Evolutionary conservation across 768 basidiomycete genomes (phyloP).

Genomic region (Podaxis sp.): DNA sequence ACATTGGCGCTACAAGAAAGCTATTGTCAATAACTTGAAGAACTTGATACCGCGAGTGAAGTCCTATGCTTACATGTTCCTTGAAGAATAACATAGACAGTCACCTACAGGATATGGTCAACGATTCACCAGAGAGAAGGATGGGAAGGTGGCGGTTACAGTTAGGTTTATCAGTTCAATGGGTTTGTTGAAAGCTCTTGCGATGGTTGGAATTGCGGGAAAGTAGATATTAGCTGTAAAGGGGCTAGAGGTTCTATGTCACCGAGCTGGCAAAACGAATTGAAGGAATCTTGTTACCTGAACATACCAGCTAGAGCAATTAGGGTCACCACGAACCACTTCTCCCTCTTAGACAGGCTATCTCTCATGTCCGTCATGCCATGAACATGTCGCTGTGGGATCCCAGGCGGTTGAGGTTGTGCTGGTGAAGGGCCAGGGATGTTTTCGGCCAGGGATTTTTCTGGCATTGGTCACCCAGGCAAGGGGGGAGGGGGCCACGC

Average conservation of each 20-base stretch:
- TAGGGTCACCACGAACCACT: conserved; percentile 66
- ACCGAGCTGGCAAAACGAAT: background rate
- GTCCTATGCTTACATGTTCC: conserved; percentile 26
- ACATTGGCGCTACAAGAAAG: conserved; percentile 46
- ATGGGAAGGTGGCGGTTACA: conserved; percentile 29
- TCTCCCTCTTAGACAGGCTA: conserved; percentile 52
- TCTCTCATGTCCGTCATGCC: conserved; percentile 22
- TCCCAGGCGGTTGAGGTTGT: background rate
- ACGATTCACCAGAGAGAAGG: background rate
- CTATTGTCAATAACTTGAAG: background rate
- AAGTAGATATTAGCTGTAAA: conserved; percentile 78
- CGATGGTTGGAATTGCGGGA: conserved; percentile 71
- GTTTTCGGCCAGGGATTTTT: background rate
- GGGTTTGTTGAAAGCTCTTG: conserved; percentile 58
- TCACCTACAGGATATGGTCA: conserved; percentile 35
- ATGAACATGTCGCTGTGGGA: background rate
- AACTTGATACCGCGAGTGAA: background rate
- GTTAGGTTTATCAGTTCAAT: conserved; percentile 77
- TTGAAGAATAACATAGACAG: conserved; percentile 71
- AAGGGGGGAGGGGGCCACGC: background rate
- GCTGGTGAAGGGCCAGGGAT: background rate
- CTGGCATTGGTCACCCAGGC: background rate
- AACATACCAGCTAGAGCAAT: conserved; percentile 57
- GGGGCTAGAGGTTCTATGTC: conserved; percentile 38
- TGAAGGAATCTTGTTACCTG: conserved; percentile 38